Evolutionary conservation across 2,329 filamentous ascomycete species (phyloP).

Genomic region (Arthroderma uncinatum): DNA sequence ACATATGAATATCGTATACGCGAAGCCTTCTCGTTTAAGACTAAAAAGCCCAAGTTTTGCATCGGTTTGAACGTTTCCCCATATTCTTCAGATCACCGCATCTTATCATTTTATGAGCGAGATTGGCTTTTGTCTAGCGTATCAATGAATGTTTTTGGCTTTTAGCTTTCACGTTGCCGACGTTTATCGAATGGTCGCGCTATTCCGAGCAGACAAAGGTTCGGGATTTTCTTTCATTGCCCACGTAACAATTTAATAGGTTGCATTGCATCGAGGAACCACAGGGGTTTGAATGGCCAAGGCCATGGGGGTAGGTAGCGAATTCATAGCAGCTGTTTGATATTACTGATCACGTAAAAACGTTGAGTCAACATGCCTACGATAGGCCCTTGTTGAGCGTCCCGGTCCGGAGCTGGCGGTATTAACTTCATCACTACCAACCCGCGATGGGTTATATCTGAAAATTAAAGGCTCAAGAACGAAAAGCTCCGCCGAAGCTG

Average conservation of each 20-base stretch:
- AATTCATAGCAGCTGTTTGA: not conserved
- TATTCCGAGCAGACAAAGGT: not conserved
- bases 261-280: not conserved
- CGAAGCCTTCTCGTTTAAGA: too few relatives aligned
- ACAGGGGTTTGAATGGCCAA: not conserved
- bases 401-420: not conserved
- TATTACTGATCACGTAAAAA: not conserved
- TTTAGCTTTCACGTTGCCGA: not conserved
- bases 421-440: not conserved
- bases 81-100: constrained; percentile 1
- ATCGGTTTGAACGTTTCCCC: not conserved
- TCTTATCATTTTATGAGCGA: not conserved
- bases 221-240: constrained; percentile 1
- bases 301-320: not conserved
- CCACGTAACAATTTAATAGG: constrained; percentile 2
- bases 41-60: too few relatives aligned
- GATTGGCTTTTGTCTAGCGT: not conserved
- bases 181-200: not conserved
- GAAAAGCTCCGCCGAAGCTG: not conserved
- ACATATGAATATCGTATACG: too few relatives aligned
- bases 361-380: not conserved
- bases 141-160: not conserved
- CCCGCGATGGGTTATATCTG: not conserved
- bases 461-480: not conserved
- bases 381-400: not conserved